Evolutionary conservation across 2,329 filamentous ascomycete genomes (phyloP).

Genomic region (Aspergillus novoparasiticus): DNA sequence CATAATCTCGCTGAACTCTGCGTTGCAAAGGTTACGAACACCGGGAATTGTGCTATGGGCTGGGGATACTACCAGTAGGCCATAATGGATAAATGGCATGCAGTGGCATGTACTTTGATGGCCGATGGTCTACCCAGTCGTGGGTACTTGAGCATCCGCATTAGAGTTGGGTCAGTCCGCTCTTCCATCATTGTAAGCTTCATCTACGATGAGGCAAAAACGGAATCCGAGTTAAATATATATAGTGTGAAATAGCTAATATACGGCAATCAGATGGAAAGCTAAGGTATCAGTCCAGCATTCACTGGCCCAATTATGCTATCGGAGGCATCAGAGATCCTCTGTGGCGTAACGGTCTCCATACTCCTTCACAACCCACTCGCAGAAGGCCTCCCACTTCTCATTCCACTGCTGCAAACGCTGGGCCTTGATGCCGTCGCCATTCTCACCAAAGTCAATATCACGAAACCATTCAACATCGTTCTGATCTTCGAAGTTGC

Average conservation of each 20-base stretch:
- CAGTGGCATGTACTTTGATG: too few relatives aligned
- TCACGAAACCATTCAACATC: slow-evolving; percentile 70
- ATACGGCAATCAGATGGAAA: neutral
- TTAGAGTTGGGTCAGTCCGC: too few relatives aligned
- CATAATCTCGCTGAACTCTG: too few relatives aligned
- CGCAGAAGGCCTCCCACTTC: slow-evolving; percentile 84
- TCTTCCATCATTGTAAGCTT: too few relatives aligned
- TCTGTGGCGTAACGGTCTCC: slow-evolving; percentile 4
- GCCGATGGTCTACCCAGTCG: too few relatives aligned
- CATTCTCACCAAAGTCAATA: slow-evolving; percentile 71
- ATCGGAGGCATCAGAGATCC: neutral
- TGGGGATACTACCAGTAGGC: too few relatives aligned
- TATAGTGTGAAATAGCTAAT: neutral
- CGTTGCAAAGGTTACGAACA: too few relatives aligned
- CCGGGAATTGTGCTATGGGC: too few relatives aligned
- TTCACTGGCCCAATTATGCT: neutral
- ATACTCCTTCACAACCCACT: slow-evolving; percentile 69
- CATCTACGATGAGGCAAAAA: too few relatives aligned
- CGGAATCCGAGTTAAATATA: neutral
- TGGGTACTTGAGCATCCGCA: too few relatives aligned
- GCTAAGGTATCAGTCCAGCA: neutral
- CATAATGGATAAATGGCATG: too few relatives aligned
- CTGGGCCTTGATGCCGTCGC: slow-evolving; percentile 68
- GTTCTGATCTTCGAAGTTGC: slow-evolving; percentile 77
- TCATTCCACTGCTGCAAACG: slow-evolving; percentile 74